Conservation (phyloP, 441 rosid species). For the Pelargonium cotyledonis region DNA sequence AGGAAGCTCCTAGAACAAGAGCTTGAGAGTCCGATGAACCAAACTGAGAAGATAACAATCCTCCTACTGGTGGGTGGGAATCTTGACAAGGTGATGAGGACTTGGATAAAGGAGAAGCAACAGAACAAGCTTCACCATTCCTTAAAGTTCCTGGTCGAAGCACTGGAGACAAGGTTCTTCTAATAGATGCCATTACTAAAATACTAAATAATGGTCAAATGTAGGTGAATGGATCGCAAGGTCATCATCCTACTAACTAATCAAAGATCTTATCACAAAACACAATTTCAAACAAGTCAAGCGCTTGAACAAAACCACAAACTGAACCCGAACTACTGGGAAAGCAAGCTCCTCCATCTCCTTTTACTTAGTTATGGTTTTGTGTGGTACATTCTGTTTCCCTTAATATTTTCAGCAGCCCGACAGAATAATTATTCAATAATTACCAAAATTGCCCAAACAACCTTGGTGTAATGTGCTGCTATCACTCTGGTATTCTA, state of each 20-base stretch:
- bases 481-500: not conserved
- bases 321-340: not conserved
- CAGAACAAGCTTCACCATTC: conserved; percentile 45
- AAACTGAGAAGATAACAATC: conserved; percentile 33
- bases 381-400: not conserved
- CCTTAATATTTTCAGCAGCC: not conserved
- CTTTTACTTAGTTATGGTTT: not conserved
- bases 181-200: conserved; percentile 47
- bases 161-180: conserved; percentile 53
- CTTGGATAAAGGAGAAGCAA: conserved; percentile 57
- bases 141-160: conserved; percentile 38
- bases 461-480: not conserved
- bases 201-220: not conserved
- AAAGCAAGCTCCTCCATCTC: not conserved
- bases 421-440: not conserved
- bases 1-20: conserved; percentile 26
- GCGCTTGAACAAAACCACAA: not conserved
- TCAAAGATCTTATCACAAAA: too few relatives aligned
- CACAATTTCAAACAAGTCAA: too few relatives aligned
- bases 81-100: conserved; percentile 35
- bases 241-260: not conserved
- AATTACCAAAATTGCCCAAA: not conserved
- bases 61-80: conserved; percentile 28
- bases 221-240: not conserved
- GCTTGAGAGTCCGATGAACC: conserved; percentile 39